Percentiles rank a stretch among this genome's conserved stretches.
These are phyloP conservation scores for Symmetrospora coprosmae DNA, from an alignment of 768 basidiomycete genomes.

Conservation along the genomic window DNA sequence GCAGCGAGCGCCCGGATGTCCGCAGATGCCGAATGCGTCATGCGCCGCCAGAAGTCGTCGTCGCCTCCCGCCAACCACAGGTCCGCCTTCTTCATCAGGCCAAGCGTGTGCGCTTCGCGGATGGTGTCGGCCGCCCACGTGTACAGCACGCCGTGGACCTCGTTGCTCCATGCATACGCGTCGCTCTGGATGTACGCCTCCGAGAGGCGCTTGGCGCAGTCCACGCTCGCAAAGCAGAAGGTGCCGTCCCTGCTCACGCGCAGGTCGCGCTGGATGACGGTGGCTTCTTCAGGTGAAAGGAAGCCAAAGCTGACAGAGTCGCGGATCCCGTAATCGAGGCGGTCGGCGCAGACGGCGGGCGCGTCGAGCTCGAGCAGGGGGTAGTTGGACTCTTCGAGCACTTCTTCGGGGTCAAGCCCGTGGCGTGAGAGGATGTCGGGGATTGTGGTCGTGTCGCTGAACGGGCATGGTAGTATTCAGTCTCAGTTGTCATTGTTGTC, in stretches of 20 bases:
- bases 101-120: constrained; percentile 1
- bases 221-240: neutral
- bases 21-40: neutral
- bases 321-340: constrained; percentile 23
- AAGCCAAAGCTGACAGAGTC: constrained; percentile 3
- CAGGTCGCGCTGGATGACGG: neutral
- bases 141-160: constrained; percentile 20
- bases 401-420: neutral
- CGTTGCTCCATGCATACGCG: constrained; percentile 21
- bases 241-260: neutral
- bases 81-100: neutral
- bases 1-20: constrained; percentile 12
- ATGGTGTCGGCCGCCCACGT: constrained; percentile 19
- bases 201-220: constrained; percentile 4
- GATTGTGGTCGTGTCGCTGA: constrained; percentile 14
- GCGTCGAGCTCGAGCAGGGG: constrained; percentile 23
- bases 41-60: constrained; percentile 21
- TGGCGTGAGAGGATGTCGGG: constrained; percentile 16
- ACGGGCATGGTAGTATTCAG: neutral
- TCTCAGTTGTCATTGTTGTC: neutral
- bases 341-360: constrained; percentile 22
- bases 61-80: constrained; percentile 11
- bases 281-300: constrained; percentile 5
- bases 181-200: constrained; percentile 24
- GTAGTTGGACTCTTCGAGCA: constrained; percentile 20